Evolutionary conservation across 1,284 basidiomycete species (phyloP).

Genomic region (Ceratobasidium sp.): DNA sequence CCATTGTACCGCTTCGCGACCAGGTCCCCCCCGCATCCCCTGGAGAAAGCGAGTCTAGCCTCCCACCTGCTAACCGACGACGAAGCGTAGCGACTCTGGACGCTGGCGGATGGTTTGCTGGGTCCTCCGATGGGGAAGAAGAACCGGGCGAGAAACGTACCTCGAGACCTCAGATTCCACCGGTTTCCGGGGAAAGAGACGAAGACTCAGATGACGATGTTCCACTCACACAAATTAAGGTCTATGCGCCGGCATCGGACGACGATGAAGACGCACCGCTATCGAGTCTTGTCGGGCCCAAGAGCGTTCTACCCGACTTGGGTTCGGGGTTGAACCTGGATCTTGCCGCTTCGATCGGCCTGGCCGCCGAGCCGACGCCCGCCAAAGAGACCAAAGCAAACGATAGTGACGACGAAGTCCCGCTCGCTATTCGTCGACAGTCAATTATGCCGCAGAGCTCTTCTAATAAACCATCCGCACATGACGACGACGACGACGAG

Average conservation of each 20-base stretch:
- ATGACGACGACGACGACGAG: conserved; percentile 68
- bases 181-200: conserved; percentile 45
- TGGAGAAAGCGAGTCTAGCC: conserved; percentile 51
- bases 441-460: conserved; percentile 33
- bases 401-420: conserved; percentile 50
- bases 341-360: conserved; percentile 28
- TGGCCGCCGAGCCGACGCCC: conserved; percentile 3
- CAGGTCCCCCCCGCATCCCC: conserved; percentile 33
- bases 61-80: conserved; percentile 40
- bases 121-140: conserved; percentile 50
- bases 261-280: conserved; percentile 71
- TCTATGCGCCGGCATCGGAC: conserved; percentile 46
- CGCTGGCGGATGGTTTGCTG: conserved; percentile 50
- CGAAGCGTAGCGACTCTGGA: conserved; percentile 49
- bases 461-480: conserved; percentile 42
- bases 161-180: conserved; percentile 33
- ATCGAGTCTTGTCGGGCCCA: conserved; percentile 70
- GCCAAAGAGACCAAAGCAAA: conserved; percentile 20
- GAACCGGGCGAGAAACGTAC: conserved; percentile 45
- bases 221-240: conserved; percentile 48
- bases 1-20: conserved; percentile 32
- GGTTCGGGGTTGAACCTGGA: conserved; percentile 58
- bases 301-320: conserved; percentile 61
- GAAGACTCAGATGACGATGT: conserved; percentile 64
- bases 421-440: conserved; percentile 45